Evolutionary conservation across 768 basidiomycete genomes (phyloP).

Genomic region (Calvatia gigantea): DNA sequence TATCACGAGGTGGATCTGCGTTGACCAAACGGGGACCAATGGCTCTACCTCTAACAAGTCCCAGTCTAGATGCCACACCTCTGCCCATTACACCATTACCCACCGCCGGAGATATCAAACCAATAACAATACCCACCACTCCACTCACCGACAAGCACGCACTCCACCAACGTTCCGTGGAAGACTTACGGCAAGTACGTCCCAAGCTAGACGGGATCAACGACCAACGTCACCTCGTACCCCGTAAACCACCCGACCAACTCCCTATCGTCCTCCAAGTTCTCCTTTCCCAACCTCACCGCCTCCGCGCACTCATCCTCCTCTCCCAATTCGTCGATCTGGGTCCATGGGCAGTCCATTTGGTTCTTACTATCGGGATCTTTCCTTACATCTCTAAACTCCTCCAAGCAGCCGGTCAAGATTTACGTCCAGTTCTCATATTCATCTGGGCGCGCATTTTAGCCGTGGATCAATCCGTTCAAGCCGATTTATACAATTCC

Average conservation of each 20-base stretch:
- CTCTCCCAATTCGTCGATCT: conserved; percentile 97
- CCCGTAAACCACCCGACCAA: conserved; percentile 92
- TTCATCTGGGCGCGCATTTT: conserved; percentile 99
- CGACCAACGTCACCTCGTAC: conserved; percentile 52
- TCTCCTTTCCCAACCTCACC: conserved; percentile 92
- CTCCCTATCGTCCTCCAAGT: conserved; percentile 98
- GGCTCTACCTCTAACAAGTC: conserved; percentile 48
- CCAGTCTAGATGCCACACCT: neutral
- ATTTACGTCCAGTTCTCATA: conserved; percentile 95
- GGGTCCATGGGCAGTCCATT: conserved; percentile 97
- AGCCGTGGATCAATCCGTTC: conserved; percentile 92
- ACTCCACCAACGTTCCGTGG: conserved; percentile 23
- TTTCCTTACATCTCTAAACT: conserved; percentile 98
- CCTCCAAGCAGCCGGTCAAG: conserved; percentile 89
- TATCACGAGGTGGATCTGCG: conserved; percentile 88
- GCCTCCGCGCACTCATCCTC: conserved; percentile 91
- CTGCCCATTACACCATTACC: neutral
- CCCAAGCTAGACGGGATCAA: conserved; percentile 12
- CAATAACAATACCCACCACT: neutral
- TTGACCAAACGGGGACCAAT: conserved; percentile 73
- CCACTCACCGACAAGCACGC: conserved; percentile 14
- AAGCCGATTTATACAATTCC: conserved; percentile 82
- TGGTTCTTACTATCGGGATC: conserved; percentile 94
- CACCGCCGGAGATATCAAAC: conserved; percentile 1
- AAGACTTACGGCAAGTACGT: conserved; percentile 27